Evolutionary conservation across 1,284 basidiomycete species (phyloP).

Genomic region (Tranzscheliella williamsii): DNA sequence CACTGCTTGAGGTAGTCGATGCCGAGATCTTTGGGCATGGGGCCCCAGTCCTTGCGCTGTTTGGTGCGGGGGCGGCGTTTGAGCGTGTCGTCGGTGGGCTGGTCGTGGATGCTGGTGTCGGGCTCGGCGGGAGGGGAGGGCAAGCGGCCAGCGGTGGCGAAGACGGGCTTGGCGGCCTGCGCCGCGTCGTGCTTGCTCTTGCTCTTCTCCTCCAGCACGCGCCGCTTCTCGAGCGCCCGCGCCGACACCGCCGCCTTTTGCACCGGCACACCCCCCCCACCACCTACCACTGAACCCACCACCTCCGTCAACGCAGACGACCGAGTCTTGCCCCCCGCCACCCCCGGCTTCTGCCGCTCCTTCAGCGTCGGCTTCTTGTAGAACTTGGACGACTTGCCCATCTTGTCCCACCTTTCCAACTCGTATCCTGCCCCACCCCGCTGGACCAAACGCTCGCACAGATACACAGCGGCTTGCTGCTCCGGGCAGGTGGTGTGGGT

Average conservation of each 20-base stretch:
- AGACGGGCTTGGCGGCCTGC: constrained; percentile 26
- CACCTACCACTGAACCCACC: background rate
- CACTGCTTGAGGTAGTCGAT: constrained; percentile 43
- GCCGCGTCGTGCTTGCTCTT: constrained; percentile 30
- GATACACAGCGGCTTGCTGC: too few species aligned
- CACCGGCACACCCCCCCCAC: too few species aligned
- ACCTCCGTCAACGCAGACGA: constrained; percentile 7
- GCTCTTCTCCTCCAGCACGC: constrained; percentile 18
- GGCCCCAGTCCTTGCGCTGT: constrained; percentile 32
- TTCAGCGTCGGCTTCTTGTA: constrained; percentile 45
- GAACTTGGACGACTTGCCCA: constrained; percentile 44
- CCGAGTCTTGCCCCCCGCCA: constrained; percentile 15
- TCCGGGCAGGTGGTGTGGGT: too few species aligned
- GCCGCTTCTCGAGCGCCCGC: constrained; percentile 24
- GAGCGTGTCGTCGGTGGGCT: constrained; percentile 4
- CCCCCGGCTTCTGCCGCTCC: constrained; percentile 33
- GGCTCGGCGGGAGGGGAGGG: background rate
- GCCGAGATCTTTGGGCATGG: constrained; percentile 37
- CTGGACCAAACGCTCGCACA: too few species aligned
- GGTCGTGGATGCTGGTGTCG: background rate
- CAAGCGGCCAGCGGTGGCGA: constrained; percentile 2
- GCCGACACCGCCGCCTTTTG: constrained; percentile 24
- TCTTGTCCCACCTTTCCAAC: too few species aligned
- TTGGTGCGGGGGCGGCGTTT: constrained; percentile 34
- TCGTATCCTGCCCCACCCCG: too few species aligned